phyloP scores from a whole-genome alignment of 176 grass and related monocot species.

The Carex littledalei region DNA sequence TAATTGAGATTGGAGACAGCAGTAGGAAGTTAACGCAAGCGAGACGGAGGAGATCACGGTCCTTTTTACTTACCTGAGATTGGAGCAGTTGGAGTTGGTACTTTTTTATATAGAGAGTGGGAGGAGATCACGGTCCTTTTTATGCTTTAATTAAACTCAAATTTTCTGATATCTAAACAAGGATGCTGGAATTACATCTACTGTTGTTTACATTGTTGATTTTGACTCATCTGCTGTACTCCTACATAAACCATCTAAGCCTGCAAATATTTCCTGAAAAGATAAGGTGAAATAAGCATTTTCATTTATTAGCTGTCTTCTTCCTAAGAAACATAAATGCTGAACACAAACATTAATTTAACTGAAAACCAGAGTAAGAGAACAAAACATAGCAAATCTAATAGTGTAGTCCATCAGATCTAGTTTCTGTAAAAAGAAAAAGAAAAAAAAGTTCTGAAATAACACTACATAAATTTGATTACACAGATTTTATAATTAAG shows the following conservation, averaged over 20 bases:
- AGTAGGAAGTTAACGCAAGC: no score
- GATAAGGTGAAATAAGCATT: background rate
- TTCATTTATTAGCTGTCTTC: background rate
- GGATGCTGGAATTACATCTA: no score
- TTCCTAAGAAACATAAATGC: background rate
- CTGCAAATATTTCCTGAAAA: background rate
- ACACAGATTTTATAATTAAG: background rate
- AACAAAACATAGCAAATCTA: constrained; percentile 7
- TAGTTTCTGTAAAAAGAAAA: background rate
- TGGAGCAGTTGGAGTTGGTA: no score
- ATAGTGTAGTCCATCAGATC: background rate
- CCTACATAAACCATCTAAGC: background rate
- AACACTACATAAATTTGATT: background rate
- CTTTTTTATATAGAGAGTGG: no score
- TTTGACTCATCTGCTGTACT: no score
- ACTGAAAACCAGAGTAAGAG: background rate
- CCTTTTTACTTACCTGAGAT: no score
- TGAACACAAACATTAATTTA: background rate
- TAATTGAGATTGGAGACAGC: no score
- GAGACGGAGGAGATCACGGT: no score
- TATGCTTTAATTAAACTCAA: no score
- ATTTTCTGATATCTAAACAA: no score
- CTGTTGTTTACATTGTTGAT: no score
- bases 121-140: no score
- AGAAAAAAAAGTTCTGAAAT: background rate